phyloP scores from a whole-genome alignment of 2,329 filamentous ascomycete genomes.

The Phialophora expanda region DNA sequence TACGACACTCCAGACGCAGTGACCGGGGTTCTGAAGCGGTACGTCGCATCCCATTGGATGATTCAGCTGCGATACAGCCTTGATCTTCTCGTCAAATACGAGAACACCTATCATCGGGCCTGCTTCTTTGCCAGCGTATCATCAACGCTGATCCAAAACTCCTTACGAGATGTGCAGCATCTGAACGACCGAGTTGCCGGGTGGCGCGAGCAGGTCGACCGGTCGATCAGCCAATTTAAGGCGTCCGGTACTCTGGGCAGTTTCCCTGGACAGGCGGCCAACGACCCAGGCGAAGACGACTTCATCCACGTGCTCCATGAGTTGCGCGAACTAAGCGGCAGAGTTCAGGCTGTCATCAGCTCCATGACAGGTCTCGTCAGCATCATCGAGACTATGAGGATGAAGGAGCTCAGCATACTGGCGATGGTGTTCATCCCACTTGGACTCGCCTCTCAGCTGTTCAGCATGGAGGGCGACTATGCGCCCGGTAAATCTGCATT shows the following conservation, averaged over 20 bases:
- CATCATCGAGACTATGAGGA: slow-evolving; percentile 11
- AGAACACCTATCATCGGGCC: slow-evolving; percentile 11
- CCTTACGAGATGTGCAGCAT: slow-evolving; percentile 10
- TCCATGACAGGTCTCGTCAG: slow-evolving; percentile 13
- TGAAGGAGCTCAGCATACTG: slow-evolving; percentile 13
- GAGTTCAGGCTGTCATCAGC: slow-evolving; percentile 6
- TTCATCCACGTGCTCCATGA: slow-evolving; percentile 9
- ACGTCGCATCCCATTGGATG: slow-evolving; percentile 8
- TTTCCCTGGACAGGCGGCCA: not conserved
- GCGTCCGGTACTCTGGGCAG: slow-evolving; percentile 1
- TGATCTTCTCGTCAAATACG: slow-evolving; percentile 11
- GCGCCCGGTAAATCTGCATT: not conserved
- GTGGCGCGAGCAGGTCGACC: slow-evolving; percentile 15
- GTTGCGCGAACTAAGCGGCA: slow-evolving; percentile 1
- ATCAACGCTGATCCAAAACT: slow-evolving; percentile 13
- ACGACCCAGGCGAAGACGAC: slow-evolving; percentile 1
- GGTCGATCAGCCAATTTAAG: slow-evolving; percentile 3
- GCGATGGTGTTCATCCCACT: slow-evolving; percentile 17
- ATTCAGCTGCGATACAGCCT: slow-evolving; percentile 9
- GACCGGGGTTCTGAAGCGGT: slow-evolving; percentile 5
- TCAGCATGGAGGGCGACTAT: slow-evolving; percentile 10
- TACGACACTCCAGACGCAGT: not conserved
- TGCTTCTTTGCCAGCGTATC: slow-evolving; percentile 11
- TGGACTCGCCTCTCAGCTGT: not conserved
- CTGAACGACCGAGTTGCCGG: slow-evolving; percentile 8